Base-by-base conservation (phyloP, 2,329 filamentous ascomycete genomes). In the Phyllachora maydis region DNA sequence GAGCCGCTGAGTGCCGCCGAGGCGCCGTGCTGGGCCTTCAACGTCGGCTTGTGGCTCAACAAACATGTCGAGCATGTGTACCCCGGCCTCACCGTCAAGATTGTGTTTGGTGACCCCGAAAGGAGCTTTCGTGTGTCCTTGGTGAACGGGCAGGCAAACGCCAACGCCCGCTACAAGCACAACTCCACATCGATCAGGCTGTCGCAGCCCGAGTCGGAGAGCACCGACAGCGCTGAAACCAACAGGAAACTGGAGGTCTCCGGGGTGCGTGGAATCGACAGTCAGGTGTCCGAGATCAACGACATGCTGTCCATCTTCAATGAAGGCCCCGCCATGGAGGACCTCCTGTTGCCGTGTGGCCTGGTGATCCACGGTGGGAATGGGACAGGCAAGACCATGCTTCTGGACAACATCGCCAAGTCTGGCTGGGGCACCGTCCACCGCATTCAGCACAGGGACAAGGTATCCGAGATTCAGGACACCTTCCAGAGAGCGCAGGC, bases 331-430 rank as follows among this genome's bases (percentile, higher is more conserved):
- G 36, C 42, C 39, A 35, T 47, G 21, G n/a, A n/a, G n/a, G n/a
- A n/a, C n/a, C n/a, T n/a, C n/a, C n/a, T n/a, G n/a, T 30, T 38
- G 34, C 50, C 61, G 1, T 57, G 62, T 24, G 68, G 67, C 0
- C 59, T 88, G 17, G 57, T 88, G 13, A 54, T 93, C 4, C 72
- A 90, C 41, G 85, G 85, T 9, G 71, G 77, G 11, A 65, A 67
- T 30, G 83, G 85, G 8, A 90, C 78, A 0, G 85, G 85, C 13
- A 93, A 93, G 49, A 74, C 68, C 1, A 59, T 75, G 32, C 53
- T 93, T 1, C 51, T 93, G 2, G 45, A 72, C 10, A 62, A 65
- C 16, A 55, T 93, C 11, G 63, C 69, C 6, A 58, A 54, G 5
- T 65, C 68, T 0, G 60, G 59, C 28, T 92, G 81, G 77, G 66